Conservation (phyloP, 257 asterid genomes). For the Fraxinus cuspidata region DNA sequence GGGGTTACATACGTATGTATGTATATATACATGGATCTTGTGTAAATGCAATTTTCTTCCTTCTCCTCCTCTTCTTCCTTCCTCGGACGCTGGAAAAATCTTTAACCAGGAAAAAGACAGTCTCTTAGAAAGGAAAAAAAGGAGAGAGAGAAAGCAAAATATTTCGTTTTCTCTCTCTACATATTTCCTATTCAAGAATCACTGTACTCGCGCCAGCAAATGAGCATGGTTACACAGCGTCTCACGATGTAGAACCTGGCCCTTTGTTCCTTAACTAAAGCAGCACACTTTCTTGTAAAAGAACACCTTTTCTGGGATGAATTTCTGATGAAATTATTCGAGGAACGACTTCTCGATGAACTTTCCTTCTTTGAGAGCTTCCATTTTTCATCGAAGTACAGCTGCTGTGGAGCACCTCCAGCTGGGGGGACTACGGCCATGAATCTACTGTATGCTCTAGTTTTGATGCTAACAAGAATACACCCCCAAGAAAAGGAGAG, state of each 20-base stretch:
- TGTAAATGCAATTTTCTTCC: conserved; percentile 13
- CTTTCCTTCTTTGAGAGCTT: conserved; percentile 39
- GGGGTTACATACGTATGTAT: background rate
- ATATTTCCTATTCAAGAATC: conserved; percentile 47
- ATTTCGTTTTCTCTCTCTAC: background rate
- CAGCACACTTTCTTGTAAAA: conserved; percentile 74
- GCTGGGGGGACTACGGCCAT: conserved; percentile 22
- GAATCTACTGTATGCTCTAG: background rate
- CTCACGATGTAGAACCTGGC: conserved; percentile 86
- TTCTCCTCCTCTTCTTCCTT: conserved; percentile 38
- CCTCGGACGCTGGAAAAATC: conserved; percentile 65
- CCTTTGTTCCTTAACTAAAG: conserved; percentile 78
- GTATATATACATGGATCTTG: conserved; percentile 1
- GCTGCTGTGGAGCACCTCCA: conserved; percentile 27
- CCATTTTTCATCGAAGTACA: conserved; percentile 41
- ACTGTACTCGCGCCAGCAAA: conserved; percentile 80
- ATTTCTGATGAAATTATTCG: conserved; percentile 23
- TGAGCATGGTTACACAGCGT: conserved; percentile 85
- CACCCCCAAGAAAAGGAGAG: background rate
- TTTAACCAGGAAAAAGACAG: conserved; percentile 31
- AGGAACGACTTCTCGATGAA: conserved; percentile 25
- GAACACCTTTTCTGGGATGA: conserved; percentile 53
- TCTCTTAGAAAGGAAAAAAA: conserved; percentile 58
- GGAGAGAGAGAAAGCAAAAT: background rate
- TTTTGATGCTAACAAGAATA: background rate